Percentiles rank a stretch among this genome's conserved stretches.
Conservation (phyloP, 2,329 filamentous ascomycete genomes). For the Microcera coccophila region DNA sequence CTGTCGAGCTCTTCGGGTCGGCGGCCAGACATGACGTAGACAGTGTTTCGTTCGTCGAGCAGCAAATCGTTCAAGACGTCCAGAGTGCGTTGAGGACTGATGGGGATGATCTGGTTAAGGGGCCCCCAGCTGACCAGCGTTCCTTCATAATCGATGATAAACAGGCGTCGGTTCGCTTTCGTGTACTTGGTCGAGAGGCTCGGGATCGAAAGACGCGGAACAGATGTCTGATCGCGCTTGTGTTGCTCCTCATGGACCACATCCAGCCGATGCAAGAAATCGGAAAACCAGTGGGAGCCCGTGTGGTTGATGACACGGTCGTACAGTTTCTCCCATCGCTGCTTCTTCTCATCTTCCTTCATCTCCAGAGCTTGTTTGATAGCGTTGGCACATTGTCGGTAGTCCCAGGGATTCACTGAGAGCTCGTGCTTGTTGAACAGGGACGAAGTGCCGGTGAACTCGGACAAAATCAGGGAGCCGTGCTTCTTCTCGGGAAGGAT, state of each 20-base stretch:
- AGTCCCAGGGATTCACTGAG: slow-evolving; percentile 93
- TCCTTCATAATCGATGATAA: slow-evolving; percentile 91
- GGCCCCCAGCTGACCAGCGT: slow-evolving; percentile 86
- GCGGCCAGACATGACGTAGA: slow-evolving; percentile 91
- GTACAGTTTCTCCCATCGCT: slow-evolving; percentile 71
- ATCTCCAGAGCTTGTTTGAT: slow-evolving; percentile 83
- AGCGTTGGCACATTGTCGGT: slow-evolving; percentile 79
- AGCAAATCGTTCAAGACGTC: slow-evolving; percentile 79
- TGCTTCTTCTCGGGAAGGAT: slow-evolving; percentile 68
- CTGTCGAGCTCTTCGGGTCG: slow-evolving; percentile 84
- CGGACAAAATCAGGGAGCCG: slow-evolving; percentile 85
- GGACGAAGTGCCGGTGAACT: slow-evolving; percentile 89
- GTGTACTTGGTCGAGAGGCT: slow-evolving; percentile 64
- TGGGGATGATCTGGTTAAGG: slow-evolving; percentile 77
- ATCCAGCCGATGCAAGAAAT: slow-evolving; percentile 66
- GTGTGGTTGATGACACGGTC: slow-evolving; percentile 75
- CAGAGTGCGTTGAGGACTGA: slow-evolving; percentile 77
- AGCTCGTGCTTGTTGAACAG: slow-evolving; percentile 79
- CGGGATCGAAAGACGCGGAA: slow-evolving; percentile 75
- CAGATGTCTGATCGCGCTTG: slow-evolving; percentile 76
- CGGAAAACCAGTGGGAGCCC: slow-evolving; percentile 79
- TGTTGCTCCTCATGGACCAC: slow-evolving; percentile 80
- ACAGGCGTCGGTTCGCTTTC: slow-evolving; percentile 64
- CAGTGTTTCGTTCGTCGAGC: slow-evolving; percentile 73
- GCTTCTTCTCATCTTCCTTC: slow-evolving; percentile 66